Base-by-base conservation (phyloP, 176 grass and related monocot genomes). In the Leersia perrieri region DNA sequence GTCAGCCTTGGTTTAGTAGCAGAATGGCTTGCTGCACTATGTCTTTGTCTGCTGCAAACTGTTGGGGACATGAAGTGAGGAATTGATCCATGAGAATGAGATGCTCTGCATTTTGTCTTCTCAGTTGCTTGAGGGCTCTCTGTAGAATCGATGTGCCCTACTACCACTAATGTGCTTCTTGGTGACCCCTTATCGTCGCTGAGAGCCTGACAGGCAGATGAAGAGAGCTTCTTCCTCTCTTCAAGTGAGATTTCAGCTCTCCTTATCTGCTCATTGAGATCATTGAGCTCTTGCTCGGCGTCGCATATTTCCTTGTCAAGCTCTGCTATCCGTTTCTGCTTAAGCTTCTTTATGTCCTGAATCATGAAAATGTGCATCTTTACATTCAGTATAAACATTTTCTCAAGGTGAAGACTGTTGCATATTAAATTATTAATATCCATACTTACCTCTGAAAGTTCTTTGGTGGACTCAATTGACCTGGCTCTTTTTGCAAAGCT, bases 41-140 rank as follows among this genome's bases (percentile, higher is more conserved):
- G 90, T 74, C 92, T 85, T 63, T 87, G 90, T 23, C 87, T 85
- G 60, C 96, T 98, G 80, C 90, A 95, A 9, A 60, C 84, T 1
- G 90, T 98, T 11, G 92, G 65, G 32, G 88, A 86, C 96, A 98
- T 98, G 85, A 98, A 98, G 68, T 68, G 88, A 30, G 88, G 92
- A 66, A 73, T 78, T 25, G 87, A 81, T 31, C 73, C 81, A 30
- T 78, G 80, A 41, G 63, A 68, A 30, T 78, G 80, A 30, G 65
- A 70, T 15, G 28, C 18, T 68, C 70, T 93, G 69, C 36, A 77
- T 22, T 83, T 75, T 3, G 60, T 40, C 68, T 86, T 90, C 29
- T 86, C 84, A 0, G 41, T 77, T 67, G 81, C 74, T 10, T 75
- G 80, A n/a, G 81, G 82, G 77, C 36, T 87, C 31, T 91, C 81